These are phyloP conservation scores for Trichocomaceae sp. DNA, from an alignment of 2,329 filamentous ascomycete genomes.

Conservation along the genomic window DNA sequence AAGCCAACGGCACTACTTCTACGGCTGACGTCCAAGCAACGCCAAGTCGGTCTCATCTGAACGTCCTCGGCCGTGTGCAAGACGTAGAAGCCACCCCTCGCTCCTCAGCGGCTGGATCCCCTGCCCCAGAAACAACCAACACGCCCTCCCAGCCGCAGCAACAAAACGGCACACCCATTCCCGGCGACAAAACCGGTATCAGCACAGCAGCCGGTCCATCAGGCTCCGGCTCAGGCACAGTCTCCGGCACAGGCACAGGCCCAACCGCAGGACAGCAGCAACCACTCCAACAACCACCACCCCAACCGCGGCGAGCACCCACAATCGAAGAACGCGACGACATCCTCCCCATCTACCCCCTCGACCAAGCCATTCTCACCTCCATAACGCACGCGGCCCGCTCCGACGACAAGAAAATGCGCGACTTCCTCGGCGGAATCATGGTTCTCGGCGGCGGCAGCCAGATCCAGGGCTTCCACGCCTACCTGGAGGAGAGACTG, in stretches of 20 bases:
- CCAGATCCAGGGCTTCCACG: slow-evolving; percentile 71
- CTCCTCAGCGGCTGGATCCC: slow-evolving; percentile 81
- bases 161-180: slow-evolving; percentile 35
- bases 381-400: slow-evolving; percentile 81
- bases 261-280: neutral
- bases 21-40: slow-evolving; percentile 34
- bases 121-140: slow-evolving; percentile 72
- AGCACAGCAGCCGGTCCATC: neutral
- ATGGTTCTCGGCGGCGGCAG: slow-evolving; percentile 85
- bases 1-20: slow-evolving; percentile 14
- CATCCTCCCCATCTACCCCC: slow-evolving; percentile 71
- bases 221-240: too few species aligned
- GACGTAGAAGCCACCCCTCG: slow-evolving; percentile 69
- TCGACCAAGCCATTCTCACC: slow-evolving; percentile 84
- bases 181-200: slow-evolving; percentile 19
- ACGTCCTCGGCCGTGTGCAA: slow-evolving; percentile 61
- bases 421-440: slow-evolving; percentile 81
- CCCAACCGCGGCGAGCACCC: slow-evolving; percentile 30
- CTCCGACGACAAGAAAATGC: slow-evolving; percentile 85
- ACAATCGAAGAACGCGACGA: slow-evolving; percentile 62
- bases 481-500: slow-evolving; percentile 75
- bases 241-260: too few species aligned
- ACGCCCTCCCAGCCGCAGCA: slow-evolving; percentile 49
- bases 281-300: slow-evolving; percentile 21
- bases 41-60: slow-evolving; percentile 49